Evolutionary conservation across 2,329 filamentous ascomycete genomes (phyloP), one percentile per base, ranked within the genome.

Genomic region (Xylaria sp.): DNA sequence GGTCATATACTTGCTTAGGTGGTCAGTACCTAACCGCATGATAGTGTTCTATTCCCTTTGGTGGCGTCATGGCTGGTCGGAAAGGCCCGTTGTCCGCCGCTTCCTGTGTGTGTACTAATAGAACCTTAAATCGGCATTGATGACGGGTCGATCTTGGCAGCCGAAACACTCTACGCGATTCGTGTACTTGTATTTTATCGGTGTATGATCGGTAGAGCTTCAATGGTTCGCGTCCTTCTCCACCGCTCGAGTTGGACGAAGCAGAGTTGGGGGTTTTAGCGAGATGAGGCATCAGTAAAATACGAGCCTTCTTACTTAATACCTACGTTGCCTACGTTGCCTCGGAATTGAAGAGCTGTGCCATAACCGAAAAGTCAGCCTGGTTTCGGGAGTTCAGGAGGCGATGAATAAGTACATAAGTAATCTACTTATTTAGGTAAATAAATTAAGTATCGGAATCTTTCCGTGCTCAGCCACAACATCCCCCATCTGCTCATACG

Each of bases 21-120:
- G 7, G 31, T 7, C 17, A 9, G n/a, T 49, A 23, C 46, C 29
- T 51, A 35, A 25, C 21, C 31, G 31, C 44, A 41, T 37, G 37
- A 43, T 40, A 11, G 41, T 41, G 25, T 52, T 48, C 35, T 19
- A 27, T 44, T 23, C 41, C 19, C 25, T 10, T 41, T 19, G 13
- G 55, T 59, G 60, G 60, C 60, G 60, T 46, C n/a, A 47, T 55
- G 55, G 60, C 44, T 62, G n/a, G 44, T 27, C 60, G 60, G 60
- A 54, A 62, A 54, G 60, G 60, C 60, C 60, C 60, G 60, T 38
- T 48, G 35, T 40, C 59, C 54, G 43, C 27, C 11, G 40, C 35
- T 37, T 44, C 9, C 27, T 51, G 11, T 25, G n/a, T 41, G 13
- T 55, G 31, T 49, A 27, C 48, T 54, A 54, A 41, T 53, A 35